Evolutionary conservation across 2,329 filamentous ascomycete genomes (phyloP).

Genomic region (Venturia nashicola): DNA sequence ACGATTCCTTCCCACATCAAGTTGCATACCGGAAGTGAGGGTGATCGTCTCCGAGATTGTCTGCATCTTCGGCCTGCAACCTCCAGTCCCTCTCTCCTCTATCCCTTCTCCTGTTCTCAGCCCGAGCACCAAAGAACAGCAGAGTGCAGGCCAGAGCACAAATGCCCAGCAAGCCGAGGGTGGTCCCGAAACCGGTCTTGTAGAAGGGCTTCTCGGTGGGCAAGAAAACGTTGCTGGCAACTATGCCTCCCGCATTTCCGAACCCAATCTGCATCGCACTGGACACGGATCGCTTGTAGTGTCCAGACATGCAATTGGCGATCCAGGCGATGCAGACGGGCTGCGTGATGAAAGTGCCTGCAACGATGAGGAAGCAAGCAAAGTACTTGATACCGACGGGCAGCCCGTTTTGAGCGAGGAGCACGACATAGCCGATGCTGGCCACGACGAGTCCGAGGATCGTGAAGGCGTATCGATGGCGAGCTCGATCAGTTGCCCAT

Average conservation of each 20-base stretch:
- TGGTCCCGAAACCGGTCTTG: conserved; percentile 36
- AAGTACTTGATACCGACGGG: conserved; percentile 40
- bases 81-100: conserved; percentile 34
- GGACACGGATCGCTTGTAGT: conserved; percentile 44
- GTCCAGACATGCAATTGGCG: conserved; percentile 43
- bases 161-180: conserved; percentile 35
- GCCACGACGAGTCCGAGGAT: conserved; percentile 38
- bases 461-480: conserved; percentile 42
- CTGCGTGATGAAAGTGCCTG: conserved; percentile 42
- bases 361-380: conserved; percentile 42
- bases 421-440: conserved; percentile 43
- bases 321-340: conserved; percentile 46
- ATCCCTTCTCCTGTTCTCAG: conserved; percentile 35
- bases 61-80: conserved; percentile 27
- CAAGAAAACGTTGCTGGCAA: conserved; percentile 41
- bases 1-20: no score
- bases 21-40: conserved; percentile 35
- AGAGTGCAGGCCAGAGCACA: conserved; percentile 27
- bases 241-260: conserved; percentile 25
- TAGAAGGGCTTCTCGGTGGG: conserved; percentile 36
- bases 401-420: conserved; percentile 36
- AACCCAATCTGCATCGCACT: conserved; percentile 36
- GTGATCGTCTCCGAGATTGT: conserved; percentile 41
- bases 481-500: conserved; percentile 37
- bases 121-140: conserved; percentile 29